phyloP scores from a whole-genome alignment of 2,329 filamentous ascomycete species.

The Venturia nashicola region DNA sequence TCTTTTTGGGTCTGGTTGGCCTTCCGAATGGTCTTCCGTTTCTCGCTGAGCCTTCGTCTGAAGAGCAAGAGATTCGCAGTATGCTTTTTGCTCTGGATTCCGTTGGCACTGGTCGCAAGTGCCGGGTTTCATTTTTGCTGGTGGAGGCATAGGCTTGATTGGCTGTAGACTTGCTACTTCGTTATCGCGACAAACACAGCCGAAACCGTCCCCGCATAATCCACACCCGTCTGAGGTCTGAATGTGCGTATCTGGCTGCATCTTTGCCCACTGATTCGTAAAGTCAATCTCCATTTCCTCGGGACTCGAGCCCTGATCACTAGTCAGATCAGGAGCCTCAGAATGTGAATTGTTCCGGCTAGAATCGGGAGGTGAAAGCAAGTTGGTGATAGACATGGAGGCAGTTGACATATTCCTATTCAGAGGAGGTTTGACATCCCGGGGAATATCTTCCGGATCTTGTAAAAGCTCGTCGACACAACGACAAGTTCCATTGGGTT shows the following conservation, averaged over 20 bases:
- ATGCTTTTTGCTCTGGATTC: constrained; percentile 10
- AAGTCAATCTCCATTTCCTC: constrained; percentile 11
- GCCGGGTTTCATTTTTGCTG: constrained; percentile 9
- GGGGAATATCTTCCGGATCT: neutral
- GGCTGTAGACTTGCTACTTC: neutral
- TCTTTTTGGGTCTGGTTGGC: constrained; percentile 1
- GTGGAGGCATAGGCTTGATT: neutral
- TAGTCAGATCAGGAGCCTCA: constrained; percentile 5
- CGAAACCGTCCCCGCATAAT: neutral
- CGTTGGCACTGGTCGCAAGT: constrained; percentile 10
- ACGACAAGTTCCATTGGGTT: constrained; percentile 8
- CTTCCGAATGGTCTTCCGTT: neutral
- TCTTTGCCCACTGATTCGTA: neutral
- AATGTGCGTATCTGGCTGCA: neutral
- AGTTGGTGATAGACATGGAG: constrained; percentile 7
- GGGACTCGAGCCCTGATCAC: constrained; percentile 2
- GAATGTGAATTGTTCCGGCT: neutral
- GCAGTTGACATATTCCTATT: neutral
- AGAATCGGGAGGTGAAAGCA: constrained; percentile 8
- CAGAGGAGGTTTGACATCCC: neutral
- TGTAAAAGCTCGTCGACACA: constrained; percentile 10
- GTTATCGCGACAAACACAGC: constrained; percentile 7
- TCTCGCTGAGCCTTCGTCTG: neutral
- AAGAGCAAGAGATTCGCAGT: constrained; percentile 6
- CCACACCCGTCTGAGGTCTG: constrained; percentile 1